Evolutionary conservation across 108 stramenopile genomes (phyloP), one percentile per base, ranked within the genome.

Genomic region (Nitzschia inconspicua): DNA sequence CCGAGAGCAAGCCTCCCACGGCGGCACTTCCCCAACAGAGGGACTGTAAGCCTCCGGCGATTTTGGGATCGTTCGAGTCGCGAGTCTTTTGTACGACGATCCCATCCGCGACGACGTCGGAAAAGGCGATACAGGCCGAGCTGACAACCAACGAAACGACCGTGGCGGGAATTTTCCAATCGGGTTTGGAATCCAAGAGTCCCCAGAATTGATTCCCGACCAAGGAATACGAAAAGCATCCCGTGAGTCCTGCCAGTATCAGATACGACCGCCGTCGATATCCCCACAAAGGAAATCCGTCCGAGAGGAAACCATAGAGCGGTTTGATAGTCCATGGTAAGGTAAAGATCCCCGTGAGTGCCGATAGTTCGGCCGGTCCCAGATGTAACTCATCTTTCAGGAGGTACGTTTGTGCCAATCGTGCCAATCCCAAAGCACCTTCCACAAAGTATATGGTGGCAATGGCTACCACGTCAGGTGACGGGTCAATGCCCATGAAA

Each of bases 81-180:
- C 87, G 62, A 40, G 91, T 83, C 44, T 76, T 86, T 63, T 94
- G 85, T 8, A 98, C 97, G 11, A 96, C 95, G 47, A 98, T 91
- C 9, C 94, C 92, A 80, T 98, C 97, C 13, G 93, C 95, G 14
- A 98, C 97, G 2, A 98, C 97, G 71, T 98, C 97, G 18, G 79
- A 79, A 52, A 95, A 63, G 31, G 97, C 97, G 37, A 98, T 87
- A 44, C 89, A 84, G 39, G 74, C 89, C 44, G 80, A 83, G 4
- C 79, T 76, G n/a, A 93, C 42, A 25, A 89, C 39, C 9, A 86
- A 60, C 4, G 76, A 69, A 27, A 47, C 68, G 13, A 91, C 68
- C 1, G 90, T 86, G 8, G 54, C 60, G 16, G 56, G 47, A 30
- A 71, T 52, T 23, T 63, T 19, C 9, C 9, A 8, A 41, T 43